Base-by-base conservation (phyloP, 169 alveolate genomes). In the Theileria equi region DNA sequence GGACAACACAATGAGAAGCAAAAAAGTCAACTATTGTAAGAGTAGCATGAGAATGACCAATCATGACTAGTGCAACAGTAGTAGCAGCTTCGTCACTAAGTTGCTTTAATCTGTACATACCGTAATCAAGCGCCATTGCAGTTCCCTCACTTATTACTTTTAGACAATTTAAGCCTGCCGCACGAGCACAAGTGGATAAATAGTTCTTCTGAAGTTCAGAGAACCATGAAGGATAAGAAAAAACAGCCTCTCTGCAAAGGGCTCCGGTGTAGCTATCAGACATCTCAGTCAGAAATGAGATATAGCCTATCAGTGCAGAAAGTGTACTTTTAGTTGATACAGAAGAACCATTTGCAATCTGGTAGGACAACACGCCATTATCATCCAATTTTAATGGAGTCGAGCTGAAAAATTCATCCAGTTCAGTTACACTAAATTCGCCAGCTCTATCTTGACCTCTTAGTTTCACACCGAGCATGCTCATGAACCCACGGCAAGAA, bases 101-200 rank as follows among this genome's bases (percentile, higher is more conserved):
- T 62, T 93, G 97, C 45, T 88, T 85, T 69, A 91, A 88, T 70
- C 99, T 90, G 82, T 94, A 95, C 72, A 97, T 92, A 2, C 98
- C 99, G 80, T 97, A 97, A 81, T 94, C 96, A 31, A 97, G 89
- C 8, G 98, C 97, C 54, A 95, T 94, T 1, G 99, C 99, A 49
- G 98, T 92, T 54, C 94, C 90, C 64, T 97, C 99, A 69, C 94
- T 94, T 50, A 97, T 84, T 29, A 97, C 70, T 54, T 98, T 89
- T 32, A 93, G 68, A 47, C 97, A 91, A 26, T 95, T 90, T 8
- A 95, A 84, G 13, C 96, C 97, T 13, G 98, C 98, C 17, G 96
- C 93, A 35, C 86, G 80, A 28, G 94, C 82, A 4, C 99, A 98
- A 63, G 95, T 97, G 54, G 91, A 60, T 40, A 97, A 82, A 25